These are phyloP conservation scores for Paxillus ammoniavirescens DNA, from an alignment of 768 basidiomycete species.

Conservation along the genomic window DNA sequence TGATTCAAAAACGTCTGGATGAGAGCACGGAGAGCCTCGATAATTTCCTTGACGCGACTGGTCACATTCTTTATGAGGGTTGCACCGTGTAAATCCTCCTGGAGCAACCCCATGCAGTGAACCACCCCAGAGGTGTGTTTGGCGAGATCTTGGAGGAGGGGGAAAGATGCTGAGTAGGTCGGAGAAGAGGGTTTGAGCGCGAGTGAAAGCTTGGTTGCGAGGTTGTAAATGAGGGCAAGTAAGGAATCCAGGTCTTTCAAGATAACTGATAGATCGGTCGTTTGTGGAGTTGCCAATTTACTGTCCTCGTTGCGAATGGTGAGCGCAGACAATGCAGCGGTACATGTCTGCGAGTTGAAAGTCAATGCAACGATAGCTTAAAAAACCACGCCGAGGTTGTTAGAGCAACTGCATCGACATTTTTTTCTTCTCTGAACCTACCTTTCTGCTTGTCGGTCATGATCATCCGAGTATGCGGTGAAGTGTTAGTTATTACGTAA, in stretches of 20 bases:
- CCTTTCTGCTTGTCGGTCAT: constrained; percentile 45
- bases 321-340: constrained; percentile 14
- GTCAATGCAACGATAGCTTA: constrained; percentile 15
- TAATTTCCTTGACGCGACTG: constrained; percentile 38
- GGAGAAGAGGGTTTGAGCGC: constrained; percentile 58
- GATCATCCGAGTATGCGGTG: constrained; percentile 24
- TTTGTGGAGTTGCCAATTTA: background rate
- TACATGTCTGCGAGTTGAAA: constrained; percentile 16
- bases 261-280: constrained; percentile 38
- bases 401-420: background rate
- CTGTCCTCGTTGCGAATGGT: background rate
- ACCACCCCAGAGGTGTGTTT: constrained; percentile 47
- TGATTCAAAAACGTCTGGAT: constrained; percentile 41
- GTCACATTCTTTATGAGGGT: constrained; percentile 46
- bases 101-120: constrained; percentile 49
- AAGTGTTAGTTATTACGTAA: constrained; percentile 17
- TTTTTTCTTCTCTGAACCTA: constrained; percentile 7
- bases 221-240: constrained; percentile 53
- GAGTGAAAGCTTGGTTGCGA: constrained; percentile 61
- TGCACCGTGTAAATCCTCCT: constrained; percentile 39
- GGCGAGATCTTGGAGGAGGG: constrained; percentile 53
- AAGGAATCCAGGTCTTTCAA: constrained; percentile 57
- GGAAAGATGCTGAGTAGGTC: constrained; percentile 47
- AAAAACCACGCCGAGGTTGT: background rate
- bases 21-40: constrained; percentile 45